phyloP scores from a whole-genome alignment of 2,329 filamentous ascomycete species.

The Cladobotryum protrusum region DNA sequence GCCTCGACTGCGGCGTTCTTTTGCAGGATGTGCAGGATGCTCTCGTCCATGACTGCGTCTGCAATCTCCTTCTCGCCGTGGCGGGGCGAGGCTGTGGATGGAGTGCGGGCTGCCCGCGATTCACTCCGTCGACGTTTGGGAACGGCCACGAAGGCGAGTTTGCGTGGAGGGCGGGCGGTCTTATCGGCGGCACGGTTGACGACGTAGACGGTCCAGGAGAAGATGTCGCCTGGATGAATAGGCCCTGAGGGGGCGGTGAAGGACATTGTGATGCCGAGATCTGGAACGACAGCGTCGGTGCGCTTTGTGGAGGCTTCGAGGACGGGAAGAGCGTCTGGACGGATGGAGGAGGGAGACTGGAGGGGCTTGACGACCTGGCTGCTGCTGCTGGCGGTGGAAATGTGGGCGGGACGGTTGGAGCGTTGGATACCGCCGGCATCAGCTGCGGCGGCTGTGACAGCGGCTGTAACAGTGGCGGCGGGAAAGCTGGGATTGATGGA shows the following conservation, averaged over 20 bases:
- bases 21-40: constrained; percentile 65
- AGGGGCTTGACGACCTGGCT: constrained; percentile 49
- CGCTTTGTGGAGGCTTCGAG: constrained; percentile 48
- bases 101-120: constrained; percentile 44
- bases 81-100: constrained; percentile 40
- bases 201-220: constrained; percentile 68
- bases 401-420: constrained; percentile 55
- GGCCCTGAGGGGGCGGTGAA: constrained; percentile 55
- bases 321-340: constrained; percentile 54
- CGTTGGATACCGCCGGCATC: constrained; percentile 47
- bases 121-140: constrained; percentile 58
- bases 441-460: constrained; percentile 42
- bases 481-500: constrained; percentile 60
- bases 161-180: constrained; percentile 45
- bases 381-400: constrained; percentile 51
- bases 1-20: constrained; percentile 56
- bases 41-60: constrained; percentile 66
- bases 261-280: constrained; percentile 69
- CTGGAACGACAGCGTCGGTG: constrained; percentile 43
- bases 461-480: constrained; percentile 37
- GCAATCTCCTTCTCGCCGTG: constrained; percentile 41
- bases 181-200: constrained; percentile 59
- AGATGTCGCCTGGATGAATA: constrained; percentile 58
- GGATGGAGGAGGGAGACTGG: constrained; percentile 49
- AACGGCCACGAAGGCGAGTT: constrained; percentile 63